phyloP scores from a whole-genome alignment of 768 basidiomycete species.

The Hypholoma sublateritium region DNA sequence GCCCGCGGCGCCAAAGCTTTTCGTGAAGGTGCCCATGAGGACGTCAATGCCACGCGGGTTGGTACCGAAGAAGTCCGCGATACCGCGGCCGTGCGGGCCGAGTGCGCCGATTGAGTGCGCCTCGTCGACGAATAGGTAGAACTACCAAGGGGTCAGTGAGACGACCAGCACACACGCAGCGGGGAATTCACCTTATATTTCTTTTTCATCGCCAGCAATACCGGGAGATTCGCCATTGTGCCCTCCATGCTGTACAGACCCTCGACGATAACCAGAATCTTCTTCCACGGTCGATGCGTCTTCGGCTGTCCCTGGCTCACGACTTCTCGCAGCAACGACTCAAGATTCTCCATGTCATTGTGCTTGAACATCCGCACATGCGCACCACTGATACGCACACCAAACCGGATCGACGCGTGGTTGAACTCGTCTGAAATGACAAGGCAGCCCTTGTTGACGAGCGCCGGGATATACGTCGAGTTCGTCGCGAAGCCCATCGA shows the following conservation, averaged over 20 bases:
- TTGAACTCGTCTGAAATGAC: constrained; percentile 98
- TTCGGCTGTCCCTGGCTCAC: constrained; percentile 98
- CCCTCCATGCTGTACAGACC: constrained; percentile 99
- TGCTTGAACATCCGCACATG: constrained; percentile 95
- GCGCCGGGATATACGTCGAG: constrained; percentile 88
- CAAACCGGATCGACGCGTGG: constrained; percentile 93
- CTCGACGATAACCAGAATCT: constrained; percentile 92
- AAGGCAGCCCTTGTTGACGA: constrained; percentile 87
- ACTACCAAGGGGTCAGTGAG: constrained; percentile 51
- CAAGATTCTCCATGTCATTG: constrained; percentile 86
- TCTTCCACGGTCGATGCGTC: constrained; percentile 99
- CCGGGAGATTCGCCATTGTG: constrained; percentile 84
- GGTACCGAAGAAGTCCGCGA: constrained; percentile 91
- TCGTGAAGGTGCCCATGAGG: constrained; percentile 98
- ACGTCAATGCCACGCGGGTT: constrained; percentile 83
- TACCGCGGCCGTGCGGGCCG: constrained; percentile 92
- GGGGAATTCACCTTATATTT: constrained; percentile 80
- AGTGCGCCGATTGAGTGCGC: constrained; percentile 97
- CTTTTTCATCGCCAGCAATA: constrained; percentile 81
- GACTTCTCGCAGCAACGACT: constrained; percentile 78
- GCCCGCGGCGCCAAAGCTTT: constrained; percentile 91
- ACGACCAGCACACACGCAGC: neutral
- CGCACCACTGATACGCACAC: constrained; percentile 86
- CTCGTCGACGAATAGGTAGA: constrained; percentile 94
- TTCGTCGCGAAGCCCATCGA: constrained; percentile 99